Evolutionary conservation across 768 basidiomycete species (phyloP).

Genomic region (Pleurotus cornucopiae): DNA sequence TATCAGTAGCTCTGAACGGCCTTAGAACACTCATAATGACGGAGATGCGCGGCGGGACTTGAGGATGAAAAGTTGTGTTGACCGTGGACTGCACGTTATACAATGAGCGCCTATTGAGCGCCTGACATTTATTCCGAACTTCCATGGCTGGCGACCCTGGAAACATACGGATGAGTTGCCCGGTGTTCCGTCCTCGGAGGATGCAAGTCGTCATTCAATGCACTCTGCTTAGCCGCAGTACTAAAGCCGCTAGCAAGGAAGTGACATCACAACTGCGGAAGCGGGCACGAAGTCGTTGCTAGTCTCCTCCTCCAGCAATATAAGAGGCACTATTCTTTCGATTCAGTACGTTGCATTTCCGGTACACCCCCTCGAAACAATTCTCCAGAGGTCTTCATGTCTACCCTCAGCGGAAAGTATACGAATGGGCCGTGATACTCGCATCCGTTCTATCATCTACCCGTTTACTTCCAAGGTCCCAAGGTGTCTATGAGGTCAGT

Average conservation of each 20-base stretch:
- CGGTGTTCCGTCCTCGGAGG: background rate
- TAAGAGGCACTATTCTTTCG: background rate
- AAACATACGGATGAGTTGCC: too few species aligned
- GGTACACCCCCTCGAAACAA: background rate
- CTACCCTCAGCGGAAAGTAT: background rate
- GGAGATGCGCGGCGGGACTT: too few species aligned
- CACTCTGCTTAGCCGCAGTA: constrained; percentile 2
- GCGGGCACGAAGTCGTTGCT: background rate
- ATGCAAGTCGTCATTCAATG: background rate
- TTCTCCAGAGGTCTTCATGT: background rate
- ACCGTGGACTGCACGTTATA: too few species aligned
- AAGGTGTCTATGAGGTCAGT: constrained; percentile 4
- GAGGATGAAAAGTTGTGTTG: background rate
- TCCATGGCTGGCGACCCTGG: background rate
- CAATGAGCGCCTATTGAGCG: too few species aligned
- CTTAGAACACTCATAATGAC: constrained; percentile 78
- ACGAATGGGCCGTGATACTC: too few species aligned
- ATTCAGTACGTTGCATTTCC: background rate
- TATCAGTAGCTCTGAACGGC: constrained; percentile 83
- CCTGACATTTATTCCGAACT: background rate
- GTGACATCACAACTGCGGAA: constrained; percentile 8
- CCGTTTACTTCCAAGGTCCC: too few species aligned
- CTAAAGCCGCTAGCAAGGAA: constrained; percentile 1
- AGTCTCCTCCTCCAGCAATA: background rate
- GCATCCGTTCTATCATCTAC: too few species aligned